Conservation (phyloP, 225 moss, liverwort and hornwort genomes). For the Physcomitrium patens region DNA sequence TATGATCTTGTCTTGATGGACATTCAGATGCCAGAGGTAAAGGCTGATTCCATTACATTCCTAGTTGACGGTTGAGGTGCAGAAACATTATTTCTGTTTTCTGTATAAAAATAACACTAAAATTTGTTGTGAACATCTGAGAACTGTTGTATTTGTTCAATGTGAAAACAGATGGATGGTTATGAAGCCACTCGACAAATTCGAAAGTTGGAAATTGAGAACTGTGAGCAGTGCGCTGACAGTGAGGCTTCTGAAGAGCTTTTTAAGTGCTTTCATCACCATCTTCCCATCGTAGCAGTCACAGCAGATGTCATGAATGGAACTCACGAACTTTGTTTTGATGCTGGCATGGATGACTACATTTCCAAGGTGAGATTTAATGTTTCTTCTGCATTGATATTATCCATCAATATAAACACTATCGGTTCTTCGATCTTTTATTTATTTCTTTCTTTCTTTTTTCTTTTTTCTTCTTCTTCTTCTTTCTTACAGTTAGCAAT, state of each 20-base stretch:
- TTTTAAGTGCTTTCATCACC: constrained; percentile 54
- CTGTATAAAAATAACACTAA: no score
- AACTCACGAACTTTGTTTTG: constrained; percentile 68
- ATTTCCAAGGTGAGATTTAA: constrained; percentile 61
- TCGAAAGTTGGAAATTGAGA: constrained; percentile 62
- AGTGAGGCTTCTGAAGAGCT: constrained; percentile 15
- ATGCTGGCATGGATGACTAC: constrained; percentile 87
- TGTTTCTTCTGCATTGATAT: no score
- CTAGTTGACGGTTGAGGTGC: no score
- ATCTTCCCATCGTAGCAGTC: constrained; percentile 70
- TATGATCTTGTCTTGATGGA: constrained; percentile 83
- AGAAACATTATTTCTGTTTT: no score
- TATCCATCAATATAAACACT: background rate
- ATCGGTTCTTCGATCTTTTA: no score
- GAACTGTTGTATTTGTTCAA: background rate
- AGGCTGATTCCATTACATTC: background rate
- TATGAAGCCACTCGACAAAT: constrained; percentile 77
- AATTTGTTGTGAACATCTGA: constrained; percentile 2
- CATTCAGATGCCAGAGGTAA: constrained; percentile 90
- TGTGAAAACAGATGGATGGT: constrained; percentile 72
- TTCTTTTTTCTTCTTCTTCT: no score
- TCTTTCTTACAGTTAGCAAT: no score
- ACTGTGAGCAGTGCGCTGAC: constrained; percentile 49
- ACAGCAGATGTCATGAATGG: constrained; percentile 80
- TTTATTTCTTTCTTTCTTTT: no score